phyloP scores from a whole-genome alignment of 345 rosid species.

The Gossypium rotundifolium region DNA sequence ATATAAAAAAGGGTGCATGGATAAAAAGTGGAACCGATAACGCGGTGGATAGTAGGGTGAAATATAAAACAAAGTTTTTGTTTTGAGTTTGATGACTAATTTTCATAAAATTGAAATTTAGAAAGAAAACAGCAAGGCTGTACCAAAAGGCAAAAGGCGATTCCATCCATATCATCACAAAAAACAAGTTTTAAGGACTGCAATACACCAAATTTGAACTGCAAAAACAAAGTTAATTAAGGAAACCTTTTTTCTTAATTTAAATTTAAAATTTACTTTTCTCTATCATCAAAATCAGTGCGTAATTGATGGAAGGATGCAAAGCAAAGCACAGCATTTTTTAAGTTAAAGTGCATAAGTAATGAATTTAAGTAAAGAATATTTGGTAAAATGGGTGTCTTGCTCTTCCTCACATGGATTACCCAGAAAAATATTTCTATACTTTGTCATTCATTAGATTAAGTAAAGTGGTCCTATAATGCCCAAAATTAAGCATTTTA shows the following conservation, averaged over 20 bases:
- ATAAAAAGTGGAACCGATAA: neutral
- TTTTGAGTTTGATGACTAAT: neutral
- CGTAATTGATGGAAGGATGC: neutral
- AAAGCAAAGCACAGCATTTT: neutral
- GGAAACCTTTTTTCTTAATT: too few relatives aligned
- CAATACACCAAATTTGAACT: neutral
- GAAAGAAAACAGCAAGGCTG: neutral
- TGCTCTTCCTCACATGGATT: neutral
- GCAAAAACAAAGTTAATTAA: too few relatives aligned
- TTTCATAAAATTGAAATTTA: neutral
- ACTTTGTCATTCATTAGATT: neutral
- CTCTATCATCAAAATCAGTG: too few relatives aligned
- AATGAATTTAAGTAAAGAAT: neutral
- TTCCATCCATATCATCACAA: neutral
- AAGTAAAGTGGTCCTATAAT: neutral
- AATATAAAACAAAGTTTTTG: neutral
- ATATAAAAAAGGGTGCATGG: neutral
- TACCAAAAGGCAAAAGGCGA: neutral
- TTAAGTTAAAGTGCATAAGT: neutral
- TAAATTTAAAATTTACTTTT: too few relatives aligned
- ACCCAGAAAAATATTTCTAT: neutral
- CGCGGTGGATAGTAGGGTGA: neutral
- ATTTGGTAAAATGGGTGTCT: neutral
- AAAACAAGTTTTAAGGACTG: neutral
- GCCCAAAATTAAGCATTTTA: too few relatives aligned